phyloP scores from a whole-genome alignment of 2,329 filamentous ascomycete species.

The Cercospora nicotianae region DNA sequence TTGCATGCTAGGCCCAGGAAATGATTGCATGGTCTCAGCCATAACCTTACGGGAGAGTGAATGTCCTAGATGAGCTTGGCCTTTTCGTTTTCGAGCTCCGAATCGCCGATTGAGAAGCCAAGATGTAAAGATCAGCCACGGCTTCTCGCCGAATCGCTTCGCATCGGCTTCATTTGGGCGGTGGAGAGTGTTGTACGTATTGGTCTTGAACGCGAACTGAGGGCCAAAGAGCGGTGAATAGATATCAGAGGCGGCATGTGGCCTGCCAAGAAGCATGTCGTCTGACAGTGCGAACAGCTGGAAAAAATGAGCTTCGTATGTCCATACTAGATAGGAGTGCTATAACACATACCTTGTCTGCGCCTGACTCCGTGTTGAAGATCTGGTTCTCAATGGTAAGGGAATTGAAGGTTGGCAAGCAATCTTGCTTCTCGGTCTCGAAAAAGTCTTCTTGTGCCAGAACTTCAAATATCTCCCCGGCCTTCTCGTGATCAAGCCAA shows the following conservation, averaged over 20 bases:
- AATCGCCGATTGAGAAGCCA: slow-evolving; percentile 10
- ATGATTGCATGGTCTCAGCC: no score
- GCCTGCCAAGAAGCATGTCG: slow-evolving; percentile 9
- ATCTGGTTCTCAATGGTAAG: not conserved
- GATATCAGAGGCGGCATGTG: slow-evolving; percentile 8
- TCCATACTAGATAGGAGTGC: no score
- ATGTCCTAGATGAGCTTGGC: slow-evolving; percentile 10
- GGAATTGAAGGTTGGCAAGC: not conserved
- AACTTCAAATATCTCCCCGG: not conserved
- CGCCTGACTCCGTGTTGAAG: not conserved
- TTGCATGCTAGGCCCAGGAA: no score
- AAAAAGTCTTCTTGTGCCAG: slow-evolving; percentile 7
- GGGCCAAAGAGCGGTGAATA: slow-evolving; percentile 10
- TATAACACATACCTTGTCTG: no score
- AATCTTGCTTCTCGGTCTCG: no score
- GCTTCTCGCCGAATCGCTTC: slow-evolving; percentile 10
- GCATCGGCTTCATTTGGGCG: slow-evolving; percentile 8
- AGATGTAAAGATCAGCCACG: slow-evolving; percentile 10
- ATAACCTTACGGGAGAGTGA: slow-evolving; percentile 10
- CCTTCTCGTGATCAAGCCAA: not conserved
- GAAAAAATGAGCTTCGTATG: no score
- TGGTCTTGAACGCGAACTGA: slow-evolving; percentile 8
- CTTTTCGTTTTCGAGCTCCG: slow-evolving; percentile 11
- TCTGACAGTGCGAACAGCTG: slow-evolving; percentile 4
- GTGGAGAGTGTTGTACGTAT: slow-evolving; percentile 10